Evolutionary conservation across 2,329 filamentous ascomycete genomes (phyloP).

Genomic region (Lasiodiplodia citricola): DNA sequence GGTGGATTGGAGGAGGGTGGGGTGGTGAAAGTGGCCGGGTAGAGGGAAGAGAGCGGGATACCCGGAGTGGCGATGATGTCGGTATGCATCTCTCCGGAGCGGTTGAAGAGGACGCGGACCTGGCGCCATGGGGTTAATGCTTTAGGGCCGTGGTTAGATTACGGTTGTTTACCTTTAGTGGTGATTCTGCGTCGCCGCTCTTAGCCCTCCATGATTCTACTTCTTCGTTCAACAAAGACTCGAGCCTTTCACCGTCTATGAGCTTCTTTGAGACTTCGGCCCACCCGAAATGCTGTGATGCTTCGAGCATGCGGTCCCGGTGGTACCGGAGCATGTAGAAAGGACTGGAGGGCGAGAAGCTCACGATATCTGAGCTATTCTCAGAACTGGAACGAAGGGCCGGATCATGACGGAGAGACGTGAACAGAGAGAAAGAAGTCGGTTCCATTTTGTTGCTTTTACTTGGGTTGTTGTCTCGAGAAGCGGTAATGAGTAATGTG

Average conservation of each 20-base stretch:
- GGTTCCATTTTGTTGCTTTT: constrained; percentile 3
- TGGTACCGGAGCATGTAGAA: constrained; percentile 84
- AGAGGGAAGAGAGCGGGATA: constrained; percentile 59
- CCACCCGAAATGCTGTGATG: constrained; percentile 58
- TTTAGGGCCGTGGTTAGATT: background rate
- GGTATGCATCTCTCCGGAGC: constrained; percentile 41
- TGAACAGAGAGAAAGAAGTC: constrained; percentile 44
- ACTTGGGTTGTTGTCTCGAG: constrained; percentile 29
- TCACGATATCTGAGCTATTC: constrained; percentile 55
- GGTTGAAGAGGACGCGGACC: constrained; percentile 62
- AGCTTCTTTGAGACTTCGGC: constrained; percentile 40
- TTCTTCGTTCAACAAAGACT: constrained; percentile 39
- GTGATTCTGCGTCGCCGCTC: constrained; percentile 30
- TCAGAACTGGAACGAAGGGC: constrained; percentile 40
- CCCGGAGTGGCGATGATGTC: constrained; percentile 47
- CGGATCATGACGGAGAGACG: constrained; percentile 47
- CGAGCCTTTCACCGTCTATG: constrained; percentile 41
- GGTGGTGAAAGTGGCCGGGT: constrained; percentile 59
- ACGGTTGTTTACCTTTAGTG: constrained; percentile 35
- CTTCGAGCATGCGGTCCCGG: constrained; percentile 74
- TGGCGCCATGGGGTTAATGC: constrained; percentile 38
- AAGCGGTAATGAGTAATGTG: background rate
- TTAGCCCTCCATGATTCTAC: constrained; percentile 36
- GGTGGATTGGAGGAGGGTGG: constrained; percentile 40
- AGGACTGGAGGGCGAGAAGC: constrained; percentile 60